Base-by-base conservation (phyloP, 2,329 filamentous ascomycete species). In the Chaetomiaceae sp. region DNA sequence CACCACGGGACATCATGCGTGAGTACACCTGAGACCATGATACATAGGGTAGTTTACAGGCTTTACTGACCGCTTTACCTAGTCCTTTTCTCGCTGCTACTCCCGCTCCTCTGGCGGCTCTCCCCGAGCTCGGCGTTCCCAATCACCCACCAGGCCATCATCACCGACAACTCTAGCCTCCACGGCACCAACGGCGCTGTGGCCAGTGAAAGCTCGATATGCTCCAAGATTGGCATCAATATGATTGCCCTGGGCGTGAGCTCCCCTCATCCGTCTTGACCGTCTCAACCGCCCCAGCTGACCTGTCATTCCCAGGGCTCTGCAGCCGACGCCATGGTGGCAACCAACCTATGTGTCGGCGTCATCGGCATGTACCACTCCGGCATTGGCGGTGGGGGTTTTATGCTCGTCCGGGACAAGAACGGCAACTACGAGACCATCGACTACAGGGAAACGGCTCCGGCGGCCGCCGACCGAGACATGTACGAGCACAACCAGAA, bases 391-490 rank as follows among this genome's bases (percentile, higher is more conserved):
- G 92, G 92, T 6, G 92, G 92, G 37, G 92, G 92, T 2, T 97
- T 97, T 71, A 88, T 91, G 79, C 76, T 96, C 5, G 81, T 96
- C 5, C 84, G 89, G 44, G 78, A 82, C 31, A 72, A 81, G 15
- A 75, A 89, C 54, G 90, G 90, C n/a, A 75, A 76, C 17, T 95
- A 91, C 66, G 90, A 95, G 65, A 85, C 85, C 54, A 84, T 97
- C 61, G 92, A 97, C 70, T 97, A 95, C 66, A 80, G 92, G 43
- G 92, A 97, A 69, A 83, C 87, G 0, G 92, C 92, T 0, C 92
- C 92, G 0, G 87, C 85, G 0, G 88, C 89, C 0, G 88, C 91
- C 0, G 84, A 79, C 59, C 77, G 91, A 69, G 82, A 95, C 64
- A 97, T 97, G 92, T 97, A 87, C 68, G 77, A 81, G 54, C 83